Conservation (phyloP, 129 eudicot species). For the Escallonia rubra region DNA sequence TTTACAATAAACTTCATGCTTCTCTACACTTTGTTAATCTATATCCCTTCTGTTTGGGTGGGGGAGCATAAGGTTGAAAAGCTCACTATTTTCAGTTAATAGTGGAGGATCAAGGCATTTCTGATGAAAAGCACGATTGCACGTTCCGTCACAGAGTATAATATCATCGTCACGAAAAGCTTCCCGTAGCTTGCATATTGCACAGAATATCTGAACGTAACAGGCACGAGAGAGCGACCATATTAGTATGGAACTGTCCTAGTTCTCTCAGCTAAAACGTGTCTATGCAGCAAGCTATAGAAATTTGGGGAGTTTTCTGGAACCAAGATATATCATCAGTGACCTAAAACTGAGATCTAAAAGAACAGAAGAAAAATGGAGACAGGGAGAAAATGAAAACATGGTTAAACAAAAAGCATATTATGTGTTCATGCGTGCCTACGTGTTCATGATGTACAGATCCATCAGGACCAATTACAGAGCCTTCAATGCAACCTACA, state of each 20-base stretch:
- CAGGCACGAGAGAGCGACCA: slow-evolving; percentile 6
- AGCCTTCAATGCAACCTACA: slow-evolving; percentile 72
- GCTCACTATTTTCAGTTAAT: slow-evolving; percentile 83
- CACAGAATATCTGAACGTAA: slow-evolving; percentile 68
- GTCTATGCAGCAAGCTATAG: too few species aligned
- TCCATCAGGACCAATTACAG: slow-evolving; percentile 86
- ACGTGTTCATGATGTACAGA: slow-evolving; percentile 96
- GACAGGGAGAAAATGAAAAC: neutral
- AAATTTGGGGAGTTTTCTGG: too few species aligned
- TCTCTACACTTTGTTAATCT: neutral
- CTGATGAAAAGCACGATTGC: slow-evolving; percentile 96
- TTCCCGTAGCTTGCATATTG: slow-evolving; percentile 79
- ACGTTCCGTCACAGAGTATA: slow-evolving; percentile 91
- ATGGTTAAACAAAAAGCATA: neutral
- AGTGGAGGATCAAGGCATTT: slow-evolving; percentile 94
- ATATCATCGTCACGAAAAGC: slow-evolving; percentile 84
- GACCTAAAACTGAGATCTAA: too few species aligned
- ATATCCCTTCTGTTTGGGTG: neutral
- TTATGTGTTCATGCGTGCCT: slow-evolving; percentile 13
- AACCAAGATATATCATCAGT: too few species aligned
- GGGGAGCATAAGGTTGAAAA: neutral
- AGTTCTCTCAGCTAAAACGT: too few species aligned
- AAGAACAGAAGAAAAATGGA: too few species aligned
- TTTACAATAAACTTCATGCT: neutral
- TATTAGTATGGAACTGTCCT: too few species aligned